These are phyloP conservation scores for Striga hermonthica DNA, from an alignment of 305 asterid species.

Conservation along the genomic window DNA sequence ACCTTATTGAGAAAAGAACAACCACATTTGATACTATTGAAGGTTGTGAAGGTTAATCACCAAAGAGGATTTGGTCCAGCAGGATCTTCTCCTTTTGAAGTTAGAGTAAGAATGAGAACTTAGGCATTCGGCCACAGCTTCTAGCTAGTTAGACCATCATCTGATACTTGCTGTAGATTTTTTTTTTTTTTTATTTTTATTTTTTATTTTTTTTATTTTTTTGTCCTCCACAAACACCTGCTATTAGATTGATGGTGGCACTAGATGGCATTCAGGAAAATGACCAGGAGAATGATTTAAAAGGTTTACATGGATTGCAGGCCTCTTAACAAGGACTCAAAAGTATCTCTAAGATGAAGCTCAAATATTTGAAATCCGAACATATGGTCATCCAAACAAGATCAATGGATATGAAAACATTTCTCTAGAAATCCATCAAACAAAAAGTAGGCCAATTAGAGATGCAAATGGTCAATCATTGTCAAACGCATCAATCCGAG, in stretches of 20 bases:
- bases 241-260: no score
- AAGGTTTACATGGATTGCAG: not conserved
- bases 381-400: constrained; percentile 2
- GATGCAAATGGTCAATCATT: no score
- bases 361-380: constrained; percentile 1
- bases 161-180: no score
- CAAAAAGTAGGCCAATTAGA: no score
- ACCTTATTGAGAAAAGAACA: constrained; percentile 5
- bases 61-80: not conserved
- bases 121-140: not conserved
- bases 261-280: not conserved
- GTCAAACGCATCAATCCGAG: no score
- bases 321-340: not conserved
- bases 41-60: no score
- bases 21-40: not conserved
- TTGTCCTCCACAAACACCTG: no score
- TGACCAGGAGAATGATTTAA: constrained; percentile 1
- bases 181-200: no score
- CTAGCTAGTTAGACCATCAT: no score
- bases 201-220: no score
- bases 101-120: constrained; percentile 9
- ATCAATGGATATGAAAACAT: constrained; percentile 8
- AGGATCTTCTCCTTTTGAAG: constrained; percentile 10
- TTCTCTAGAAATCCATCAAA: not conserved
- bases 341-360: not conserved